Conservation (phyloP, 179 eudicot species). For the Nepenthes alata region DNA sequence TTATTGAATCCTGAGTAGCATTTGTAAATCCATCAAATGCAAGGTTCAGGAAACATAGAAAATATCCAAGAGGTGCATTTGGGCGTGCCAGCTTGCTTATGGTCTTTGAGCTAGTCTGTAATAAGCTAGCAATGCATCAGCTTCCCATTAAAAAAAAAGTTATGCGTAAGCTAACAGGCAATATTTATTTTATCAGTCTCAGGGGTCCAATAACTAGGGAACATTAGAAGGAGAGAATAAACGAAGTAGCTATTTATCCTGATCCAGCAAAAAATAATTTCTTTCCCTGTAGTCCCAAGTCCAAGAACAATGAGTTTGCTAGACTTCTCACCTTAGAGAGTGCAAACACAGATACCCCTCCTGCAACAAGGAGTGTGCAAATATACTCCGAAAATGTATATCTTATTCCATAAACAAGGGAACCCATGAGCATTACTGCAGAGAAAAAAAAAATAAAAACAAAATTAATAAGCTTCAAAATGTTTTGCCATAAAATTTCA, state of each 20-base stretch:
- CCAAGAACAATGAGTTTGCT: background rate
- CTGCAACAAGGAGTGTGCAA: conserved; percentile 84
- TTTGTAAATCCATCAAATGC: conserved; percentile 97
- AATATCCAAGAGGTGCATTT: conserved; percentile 92
- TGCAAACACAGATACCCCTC: conserved; percentile 91
- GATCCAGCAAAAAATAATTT: too few relatives aligned
- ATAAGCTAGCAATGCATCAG: conserved; percentile 4
- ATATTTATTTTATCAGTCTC: background rate
- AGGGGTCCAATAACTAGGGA: background rate
- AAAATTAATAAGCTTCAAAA: background rate
- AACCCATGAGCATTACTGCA: conserved; percentile 96
- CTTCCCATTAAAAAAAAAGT: background rate
- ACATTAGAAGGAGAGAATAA: background rate
- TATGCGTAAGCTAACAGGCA: too few relatives aligned
- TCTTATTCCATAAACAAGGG: conserved; percentile 84
- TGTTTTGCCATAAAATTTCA: background rate
- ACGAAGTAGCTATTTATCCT: background rate
- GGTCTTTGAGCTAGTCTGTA: conserved; percentile 85
- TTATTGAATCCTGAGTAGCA: conserved; percentile 93
- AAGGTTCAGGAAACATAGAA: conserved; percentile 81
- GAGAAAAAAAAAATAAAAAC: conserved; percentile 2
- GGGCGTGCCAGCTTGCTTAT: conserved; percentile 87
- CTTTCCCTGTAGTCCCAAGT: background rate
- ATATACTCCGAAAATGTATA: conserved; percentile 72
- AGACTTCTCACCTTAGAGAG: conserved; percentile 59